These are phyloP conservation scores for Torrubiella hemipterigena DNA, from an alignment of 2,329 filamentous ascomycete genomes.

Conservation along the genomic window DNA sequence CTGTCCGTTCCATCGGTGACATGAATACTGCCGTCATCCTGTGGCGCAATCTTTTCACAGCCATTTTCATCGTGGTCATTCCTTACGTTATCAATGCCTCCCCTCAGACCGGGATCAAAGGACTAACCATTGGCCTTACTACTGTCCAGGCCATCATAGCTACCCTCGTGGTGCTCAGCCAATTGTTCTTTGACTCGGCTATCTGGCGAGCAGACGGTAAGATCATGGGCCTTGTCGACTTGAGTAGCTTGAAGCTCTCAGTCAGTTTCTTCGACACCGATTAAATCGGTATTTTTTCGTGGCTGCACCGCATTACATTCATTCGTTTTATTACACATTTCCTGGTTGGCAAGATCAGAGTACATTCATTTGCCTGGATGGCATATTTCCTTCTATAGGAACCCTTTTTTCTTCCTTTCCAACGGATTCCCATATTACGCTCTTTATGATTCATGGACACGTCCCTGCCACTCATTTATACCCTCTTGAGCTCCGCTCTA, in stretches of 20 bases:
- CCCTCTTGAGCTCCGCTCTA: too few relatives aligned
- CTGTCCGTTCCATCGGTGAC: conserved; percentile 33
- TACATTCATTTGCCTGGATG: too few relatives aligned
- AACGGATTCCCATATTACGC: too few relatives aligned
- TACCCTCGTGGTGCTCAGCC: conserved; percentile 18
- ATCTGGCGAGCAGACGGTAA: conserved; percentile 31
- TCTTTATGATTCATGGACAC: too few relatives aligned
- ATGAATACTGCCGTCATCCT: conserved; percentile 32
- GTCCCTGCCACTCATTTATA: too few relatives aligned
- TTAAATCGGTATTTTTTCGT: conserved; percentile 6
- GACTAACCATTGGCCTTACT: conserved; percentile 26
- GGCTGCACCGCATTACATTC: background rate
- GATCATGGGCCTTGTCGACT: conserved; percentile 33
- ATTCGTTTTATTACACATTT: background rate
- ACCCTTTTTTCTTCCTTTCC: too few relatives aligned
- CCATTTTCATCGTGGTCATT: conserved; percentile 29
- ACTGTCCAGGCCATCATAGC: conserved; percentile 28
- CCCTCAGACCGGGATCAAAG: conserved; percentile 22
- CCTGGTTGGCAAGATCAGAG: too few relatives aligned
- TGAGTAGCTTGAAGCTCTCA: conserved; percentile 27
- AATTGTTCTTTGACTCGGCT: conserved; percentile 29
- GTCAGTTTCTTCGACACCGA: conserved; percentile 35
- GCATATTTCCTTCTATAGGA: too few relatives aligned
- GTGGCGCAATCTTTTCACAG: conserved; percentile 27
- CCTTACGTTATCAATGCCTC: conserved; percentile 21